Evolutionary conservation across 805 yeast genomes (phyloP).

Genomic region (Starmerella ratchasimensis): DNA sequence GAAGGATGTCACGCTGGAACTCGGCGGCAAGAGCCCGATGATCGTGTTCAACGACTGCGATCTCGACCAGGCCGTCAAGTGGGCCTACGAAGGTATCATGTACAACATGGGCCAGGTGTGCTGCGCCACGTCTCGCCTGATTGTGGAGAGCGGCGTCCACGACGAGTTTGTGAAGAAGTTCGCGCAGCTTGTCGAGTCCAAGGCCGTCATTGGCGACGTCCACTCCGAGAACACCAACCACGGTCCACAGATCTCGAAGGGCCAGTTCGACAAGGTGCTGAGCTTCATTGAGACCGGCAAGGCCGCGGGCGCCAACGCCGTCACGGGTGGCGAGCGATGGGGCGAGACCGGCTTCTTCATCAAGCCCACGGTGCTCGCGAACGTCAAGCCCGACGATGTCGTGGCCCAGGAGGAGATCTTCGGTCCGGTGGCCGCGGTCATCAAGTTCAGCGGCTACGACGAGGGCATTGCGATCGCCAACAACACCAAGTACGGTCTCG

Average conservation of each 20-base stretch:
- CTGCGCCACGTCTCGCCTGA: conserved; percentile 85
- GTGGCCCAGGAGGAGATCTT: conserved; percentile 84
- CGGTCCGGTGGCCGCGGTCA: conserved; percentile 81
- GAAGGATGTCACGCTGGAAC: conserved; percentile 84
- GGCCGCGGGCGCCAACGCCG: conserved; percentile 56
- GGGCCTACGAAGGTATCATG: conserved; percentile 71
- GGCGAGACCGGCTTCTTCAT: conserved; percentile 41
- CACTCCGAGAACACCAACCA: conserved; percentile 64
- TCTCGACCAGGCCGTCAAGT: conserved; percentile 57
- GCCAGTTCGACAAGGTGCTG: conserved; percentile 67
- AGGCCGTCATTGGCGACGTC: conserved; percentile 65
- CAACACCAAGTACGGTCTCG: conserved; percentile 59
- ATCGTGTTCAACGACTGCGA: conserved; percentile 79
- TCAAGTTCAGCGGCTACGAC: conserved; percentile 69
- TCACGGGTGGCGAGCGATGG: conserved; percentile 70
- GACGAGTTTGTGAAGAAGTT: conserved; percentile 58
- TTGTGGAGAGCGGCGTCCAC: conserved; percentile 73
- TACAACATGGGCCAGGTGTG: conserved; percentile 94
- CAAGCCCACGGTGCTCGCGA: conserved; percentile 72
- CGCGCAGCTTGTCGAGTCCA: conserved; percentile 33
- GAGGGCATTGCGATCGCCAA: conserved; percentile 71
- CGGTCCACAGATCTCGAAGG: conserved; percentile 83
- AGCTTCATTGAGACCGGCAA: conserved; percentile 63
- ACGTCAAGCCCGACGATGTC: conserved; percentile 57
- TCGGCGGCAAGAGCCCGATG: conserved; percentile 94